A percentile compares a stretch with the other conserved stretches of the same genome.
These are phyloP conservation scores for Exserohilum turcica DNA, from an alignment of 2,329 filamentous ascomycete species.

Conservation along the genomic window DNA sequence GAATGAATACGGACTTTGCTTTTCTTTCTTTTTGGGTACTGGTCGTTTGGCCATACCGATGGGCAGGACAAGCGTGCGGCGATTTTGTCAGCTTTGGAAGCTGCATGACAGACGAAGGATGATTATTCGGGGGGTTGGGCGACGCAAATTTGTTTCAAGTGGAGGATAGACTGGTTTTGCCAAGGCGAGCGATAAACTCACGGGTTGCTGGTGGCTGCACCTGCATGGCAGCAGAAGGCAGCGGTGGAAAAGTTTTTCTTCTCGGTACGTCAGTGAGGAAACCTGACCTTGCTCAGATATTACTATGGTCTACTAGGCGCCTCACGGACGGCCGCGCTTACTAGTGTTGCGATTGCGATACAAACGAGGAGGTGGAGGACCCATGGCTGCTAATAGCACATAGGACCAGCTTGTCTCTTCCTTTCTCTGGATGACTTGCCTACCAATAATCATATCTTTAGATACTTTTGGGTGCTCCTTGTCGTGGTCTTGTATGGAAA, in stretches of 20 bases:
- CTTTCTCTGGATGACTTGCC: constrained; percentile 15
- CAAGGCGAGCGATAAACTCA: not conserved
- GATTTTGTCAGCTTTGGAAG: constrained; percentile 3
- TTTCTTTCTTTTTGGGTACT: constrained; percentile 4
- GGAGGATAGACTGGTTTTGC: not conserved
- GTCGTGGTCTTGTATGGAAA: constrained; percentile 11
- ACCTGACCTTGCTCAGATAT: constrained; percentile 22
- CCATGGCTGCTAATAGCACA: constrained; percentile 30
- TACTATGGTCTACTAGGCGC: constrained; percentile 22
- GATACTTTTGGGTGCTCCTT: constrained; percentile 12
- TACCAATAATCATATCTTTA: constrained; percentile 23
- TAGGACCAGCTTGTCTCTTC: constrained; percentile 28
- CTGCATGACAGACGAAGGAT: not conserved
- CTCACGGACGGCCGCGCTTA: constrained; percentile 5
- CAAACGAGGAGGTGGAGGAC: constrained; percentile 15
- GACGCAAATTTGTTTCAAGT: not conserved
- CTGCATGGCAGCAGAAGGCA: not conserved
- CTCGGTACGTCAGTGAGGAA: constrained; percentile 26
- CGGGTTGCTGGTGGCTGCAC: not conserved
- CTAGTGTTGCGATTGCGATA: constrained; percentile 9
- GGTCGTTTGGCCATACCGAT: not conserved
- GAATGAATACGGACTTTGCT: constrained; percentile 11
- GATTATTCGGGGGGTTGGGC: not conserved
- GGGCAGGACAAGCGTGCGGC: not conserved
- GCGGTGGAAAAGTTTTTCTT: constrained; percentile 3